These are phyloP conservation scores for Abelmoschus esculentus DNA, from an alignment of 345 rosid species.

Conservation along the genomic window DNA sequence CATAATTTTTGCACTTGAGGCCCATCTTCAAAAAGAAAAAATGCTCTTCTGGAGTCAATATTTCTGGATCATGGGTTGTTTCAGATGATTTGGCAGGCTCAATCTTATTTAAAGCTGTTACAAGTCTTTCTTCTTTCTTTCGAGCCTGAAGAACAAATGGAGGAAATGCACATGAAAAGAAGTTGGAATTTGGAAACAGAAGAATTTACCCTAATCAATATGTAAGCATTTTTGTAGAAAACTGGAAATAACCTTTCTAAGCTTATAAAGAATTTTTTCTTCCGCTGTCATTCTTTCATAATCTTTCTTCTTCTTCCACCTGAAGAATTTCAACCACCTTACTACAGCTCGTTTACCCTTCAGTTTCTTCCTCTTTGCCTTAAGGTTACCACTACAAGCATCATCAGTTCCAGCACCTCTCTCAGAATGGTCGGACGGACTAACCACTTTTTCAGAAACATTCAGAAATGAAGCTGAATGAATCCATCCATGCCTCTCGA, in stretches of 20 bases:
- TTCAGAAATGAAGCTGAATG: slow-evolving; percentile 32
- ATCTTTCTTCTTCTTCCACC: slow-evolving; percentile 95
- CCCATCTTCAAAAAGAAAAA: slow-evolving; percentile 84
- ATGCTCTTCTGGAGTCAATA: slow-evolving; percentile 91
- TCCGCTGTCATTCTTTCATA: slow-evolving; percentile 80
- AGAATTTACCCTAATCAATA: background rate
- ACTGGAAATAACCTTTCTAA: slow-evolving; percentile 44
- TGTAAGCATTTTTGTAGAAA: slow-evolving; percentile 3
- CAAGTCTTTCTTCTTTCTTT: slow-evolving; percentile 68
- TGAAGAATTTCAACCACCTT: slow-evolving; percentile 77
- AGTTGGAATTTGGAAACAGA: background rate
- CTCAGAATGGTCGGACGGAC: slow-evolving; percentile 19
- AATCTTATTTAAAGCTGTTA: slow-evolving; percentile 63
- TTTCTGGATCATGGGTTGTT: slow-evolving; percentile 84
- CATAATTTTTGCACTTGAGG: slow-evolving; percentile 87
- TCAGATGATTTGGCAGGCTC: slow-evolving; percentile 68
- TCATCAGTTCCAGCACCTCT: slow-evolving; percentile 19
- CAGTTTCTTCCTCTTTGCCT: slow-evolving; percentile 58
- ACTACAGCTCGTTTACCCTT: slow-evolving; percentile 90
- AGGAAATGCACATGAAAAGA: background rate
- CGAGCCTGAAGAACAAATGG: slow-evolving; percentile 42
- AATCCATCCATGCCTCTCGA: slow-evolving; percentile 30
- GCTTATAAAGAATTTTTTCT: slow-evolving; percentile 69
- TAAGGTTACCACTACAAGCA: slow-evolving; percentile 25
- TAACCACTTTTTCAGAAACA: slow-evolving; percentile 18